These are phyloP conservation scores for Diaporthe aspalathi DNA, from an alignment of 2,329 filamentous ascomycete species.

Conservation along the genomic window DNA sequence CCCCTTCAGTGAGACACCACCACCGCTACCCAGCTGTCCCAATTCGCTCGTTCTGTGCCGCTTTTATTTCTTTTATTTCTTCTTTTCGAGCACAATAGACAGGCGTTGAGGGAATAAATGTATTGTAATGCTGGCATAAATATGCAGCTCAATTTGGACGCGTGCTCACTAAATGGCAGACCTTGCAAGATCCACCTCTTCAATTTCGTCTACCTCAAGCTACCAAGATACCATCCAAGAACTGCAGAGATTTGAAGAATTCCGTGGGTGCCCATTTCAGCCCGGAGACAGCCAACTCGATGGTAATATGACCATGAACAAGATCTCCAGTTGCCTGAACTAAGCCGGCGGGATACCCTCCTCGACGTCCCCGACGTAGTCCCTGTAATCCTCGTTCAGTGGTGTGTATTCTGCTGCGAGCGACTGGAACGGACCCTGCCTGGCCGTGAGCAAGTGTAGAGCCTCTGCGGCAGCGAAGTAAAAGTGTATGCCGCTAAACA, in stretches of 20 bases:
- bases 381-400: conserved; percentile 19
- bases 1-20: not conserved
- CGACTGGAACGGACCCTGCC: conserved; percentile 1
- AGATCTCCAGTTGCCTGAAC: too few relatives aligned
- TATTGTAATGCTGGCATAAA: not conserved
- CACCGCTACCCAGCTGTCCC: not conserved
- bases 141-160: not conserved
- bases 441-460: conserved; percentile 22
- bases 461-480: conserved; percentile 35
- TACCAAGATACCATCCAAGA: not conserved
- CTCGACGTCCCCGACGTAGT: conserved; percentile 8
- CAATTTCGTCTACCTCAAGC: not conserved
- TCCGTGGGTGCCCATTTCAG: too few relatives aligned
- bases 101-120: not conserved
- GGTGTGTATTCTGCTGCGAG: conserved; percentile 27
- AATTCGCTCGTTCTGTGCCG: too few relatives aligned
- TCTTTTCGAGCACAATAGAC: not conserved
- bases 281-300: too few relatives aligned
- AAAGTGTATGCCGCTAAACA: conserved; percentile 24
- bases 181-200: not conserved
- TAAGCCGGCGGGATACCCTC: not conserved
- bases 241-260: not conserved
- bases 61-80: not conserved
- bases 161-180: not conserved
- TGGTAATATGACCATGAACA: too few relatives aligned